Percentiles rank a stretch among this genome's conserved stretches.
These are phyloP conservation scores for Yarrowia divulgata DNA, from an alignment of 805 yeast genomes.

Conservation along the genomic window DNA sequence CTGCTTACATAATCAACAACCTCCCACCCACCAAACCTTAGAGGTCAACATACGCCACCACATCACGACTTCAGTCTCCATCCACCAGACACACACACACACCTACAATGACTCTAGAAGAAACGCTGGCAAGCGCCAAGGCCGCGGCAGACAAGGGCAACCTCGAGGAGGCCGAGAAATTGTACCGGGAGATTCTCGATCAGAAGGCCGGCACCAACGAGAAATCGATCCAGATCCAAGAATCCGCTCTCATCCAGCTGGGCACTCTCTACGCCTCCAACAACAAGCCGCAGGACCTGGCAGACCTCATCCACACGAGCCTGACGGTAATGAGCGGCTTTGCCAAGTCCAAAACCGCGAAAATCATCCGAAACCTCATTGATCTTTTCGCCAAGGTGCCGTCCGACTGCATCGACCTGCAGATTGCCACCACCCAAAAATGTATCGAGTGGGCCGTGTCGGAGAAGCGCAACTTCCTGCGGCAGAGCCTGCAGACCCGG, in stretches of 20 bases:
- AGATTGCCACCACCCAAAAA: conserved; percentile 75
- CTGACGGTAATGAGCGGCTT: conserved; percentile 74
- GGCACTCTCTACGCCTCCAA: conserved; percentile 71
- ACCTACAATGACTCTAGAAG: conserved; percentile 39
- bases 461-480: conserved; percentile 84
- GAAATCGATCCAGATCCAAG: conserved; percentile 61
- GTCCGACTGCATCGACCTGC: conserved; percentile 67
- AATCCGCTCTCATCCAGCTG: conserved; percentile 73
- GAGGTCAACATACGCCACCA: conserved; percentile 10
- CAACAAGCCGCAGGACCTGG: conserved; percentile 59
- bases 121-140: conserved; percentile 64
- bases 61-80: neutral
- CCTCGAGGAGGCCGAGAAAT: conserved; percentile 63
- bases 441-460: conserved; percentile 86
- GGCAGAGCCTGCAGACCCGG: conserved; percentile 86
- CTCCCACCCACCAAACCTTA: conserved; percentile 1
- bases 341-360: conserved; percentile 95
- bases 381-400: conserved; percentile 73
- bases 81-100: neutral
- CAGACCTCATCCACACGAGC: conserved; percentile 68
- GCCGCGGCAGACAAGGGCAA: conserved; percentile 60
- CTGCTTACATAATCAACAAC: neutral
- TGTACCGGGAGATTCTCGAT: conserved; percentile 61
- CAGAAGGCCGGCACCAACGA: conserved; percentile 49
- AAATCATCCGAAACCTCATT: conserved; percentile 80